Evolutionary conservation across 2,329 filamentous ascomycete genomes (phyloP).

Genomic region (Endocalyx cinctus): DNA sequence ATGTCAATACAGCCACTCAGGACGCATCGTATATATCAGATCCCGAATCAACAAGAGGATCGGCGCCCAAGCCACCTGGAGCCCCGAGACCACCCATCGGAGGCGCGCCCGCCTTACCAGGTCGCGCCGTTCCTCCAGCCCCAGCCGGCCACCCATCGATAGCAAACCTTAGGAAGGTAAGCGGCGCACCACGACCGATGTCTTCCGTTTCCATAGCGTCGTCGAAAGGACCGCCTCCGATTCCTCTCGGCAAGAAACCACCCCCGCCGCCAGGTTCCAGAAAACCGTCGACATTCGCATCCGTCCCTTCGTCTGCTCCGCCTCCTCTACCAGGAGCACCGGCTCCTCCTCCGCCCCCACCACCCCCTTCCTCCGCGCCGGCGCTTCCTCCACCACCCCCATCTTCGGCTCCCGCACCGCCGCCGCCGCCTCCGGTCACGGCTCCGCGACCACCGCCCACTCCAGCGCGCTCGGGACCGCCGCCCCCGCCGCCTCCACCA

Average conservation of each 20-base stretch:
- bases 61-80: conserved; percentile 49
- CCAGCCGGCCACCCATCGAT: conserved; percentile 50
- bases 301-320: conserved; percentile 23
- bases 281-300: conserved; percentile 43
- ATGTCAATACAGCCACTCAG: conserved; percentile 47
- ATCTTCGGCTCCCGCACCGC: conserved; percentile 34
- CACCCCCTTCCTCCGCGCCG: conserved; percentile 35
- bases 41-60: conserved; percentile 57
- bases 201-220: conserved; percentile 57
- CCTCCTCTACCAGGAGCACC: conserved; percentile 27
- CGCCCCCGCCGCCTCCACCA: conserved; percentile 30
- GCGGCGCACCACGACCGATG: conserved; percentile 48
- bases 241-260: conserved; percentile 71
- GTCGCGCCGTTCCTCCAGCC: conserved; percentile 41
- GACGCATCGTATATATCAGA: conserved; percentile 77
- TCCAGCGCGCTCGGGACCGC: conserved; percentile 30
- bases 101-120: conserved; percentile 56
- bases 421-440: conserved; percentile 24
- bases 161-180: conserved; percentile 56
- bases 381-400: conserved; percentile 43
- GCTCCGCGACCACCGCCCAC: conserved; percentile 31
- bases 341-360: conserved; percentile 30
- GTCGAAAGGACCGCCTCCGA: conserved; percentile 68
- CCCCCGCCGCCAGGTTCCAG: conserved; percentile 58
- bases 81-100: conserved; percentile 57